These are phyloP conservation scores for Pyrus pyrifolia DNA, from an alignment of 306 rosid genomes.

Conservation along the genomic window DNA sequence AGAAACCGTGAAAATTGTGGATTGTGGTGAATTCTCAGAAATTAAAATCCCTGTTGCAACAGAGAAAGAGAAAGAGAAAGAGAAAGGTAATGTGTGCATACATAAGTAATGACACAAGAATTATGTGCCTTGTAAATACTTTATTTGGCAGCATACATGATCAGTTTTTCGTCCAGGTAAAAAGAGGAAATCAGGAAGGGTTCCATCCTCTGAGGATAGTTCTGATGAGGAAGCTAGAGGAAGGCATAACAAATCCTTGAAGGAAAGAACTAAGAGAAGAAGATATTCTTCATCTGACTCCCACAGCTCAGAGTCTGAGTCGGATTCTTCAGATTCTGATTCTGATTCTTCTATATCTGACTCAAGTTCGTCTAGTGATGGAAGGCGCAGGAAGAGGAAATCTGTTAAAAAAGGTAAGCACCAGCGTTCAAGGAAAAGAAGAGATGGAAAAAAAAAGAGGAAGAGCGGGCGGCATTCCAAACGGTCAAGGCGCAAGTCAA, in stretches of 20 bases:
- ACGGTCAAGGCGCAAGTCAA: slow-evolving; percentile 52
- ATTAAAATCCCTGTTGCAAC: slow-evolving; percentile 28
- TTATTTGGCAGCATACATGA: not conserved
- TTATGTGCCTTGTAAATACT: not conserved
- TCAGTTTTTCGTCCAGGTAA: slow-evolving; percentile 42
- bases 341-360: slow-evolving; percentile 61
- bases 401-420: slow-evolving; percentile 38
- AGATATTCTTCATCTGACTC: slow-evolving; percentile 78
- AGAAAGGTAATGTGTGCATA: slow-evolving; percentile 46
- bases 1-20: slow-evolving; percentile 63
- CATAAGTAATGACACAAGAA: not conserved
- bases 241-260: slow-evolving; percentile 41
- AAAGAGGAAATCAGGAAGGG: slow-evolving; percentile 47
- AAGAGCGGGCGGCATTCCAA: slow-evolving; percentile 48
- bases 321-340: slow-evolving; percentile 52
- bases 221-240: slow-evolving; percentile 54
- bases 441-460: slow-evolving; percentile 41
- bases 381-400: slow-evolving; percentile 59
- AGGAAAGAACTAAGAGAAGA: slow-evolving; percentile 51
- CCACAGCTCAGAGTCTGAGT: slow-evolving; percentile 46
- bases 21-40: slow-evolving; percentile 71
- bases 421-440: slow-evolving; percentile 58
- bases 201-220: slow-evolving; percentile 45
- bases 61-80: slow-evolving; percentile 79
- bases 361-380: slow-evolving; percentile 66